These are phyloP conservation scores for Pyricularia pennisetigena DNA, from an alignment of 2,329 filamentous ascomycete genomes.

Conservation along the genomic window DNA sequence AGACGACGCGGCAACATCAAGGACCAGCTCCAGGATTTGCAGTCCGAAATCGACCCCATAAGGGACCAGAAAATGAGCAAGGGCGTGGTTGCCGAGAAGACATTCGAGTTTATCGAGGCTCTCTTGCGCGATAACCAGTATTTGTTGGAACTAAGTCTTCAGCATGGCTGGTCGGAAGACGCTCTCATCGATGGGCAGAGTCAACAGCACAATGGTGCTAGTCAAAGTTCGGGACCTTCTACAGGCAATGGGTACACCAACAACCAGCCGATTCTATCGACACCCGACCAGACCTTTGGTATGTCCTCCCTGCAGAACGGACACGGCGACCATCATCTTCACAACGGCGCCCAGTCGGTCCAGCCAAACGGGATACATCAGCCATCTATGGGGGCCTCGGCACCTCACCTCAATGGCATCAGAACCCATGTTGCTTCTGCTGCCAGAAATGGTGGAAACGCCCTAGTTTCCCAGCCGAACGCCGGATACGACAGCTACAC, in stretches of 20 bases:
- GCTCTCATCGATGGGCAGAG: not conserved
- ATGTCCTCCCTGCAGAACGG: not conserved
- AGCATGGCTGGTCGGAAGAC: not conserved
- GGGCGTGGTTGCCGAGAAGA: not conserved
- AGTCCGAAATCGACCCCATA: not conserved
- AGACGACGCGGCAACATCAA: slow-evolving; percentile 41
- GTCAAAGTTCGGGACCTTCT: not conserved
- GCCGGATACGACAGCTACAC: not conserved
- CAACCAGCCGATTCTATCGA: not conserved
- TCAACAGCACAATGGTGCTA: not conserved
- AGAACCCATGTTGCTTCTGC: not conserved
- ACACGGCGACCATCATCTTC: not conserved
- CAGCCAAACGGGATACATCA: not conserved
- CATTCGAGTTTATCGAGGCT: not conserved
- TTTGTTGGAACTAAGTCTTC: not conserved
- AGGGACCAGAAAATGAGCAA: not conserved
- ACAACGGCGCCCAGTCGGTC: not conserved
- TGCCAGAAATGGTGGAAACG: too few relatives aligned
- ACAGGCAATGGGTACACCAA: not conserved
- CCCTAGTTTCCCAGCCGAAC: not conserved
- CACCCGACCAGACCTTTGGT: not conserved
- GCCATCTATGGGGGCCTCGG: not conserved
- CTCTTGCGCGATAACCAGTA: not conserved
- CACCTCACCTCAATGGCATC: not conserved
- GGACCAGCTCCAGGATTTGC: not conserved